Base-by-base conservation (phyloP, 805 yeast genomes). In the Saccharomycopsis lassenensis region DNA sequence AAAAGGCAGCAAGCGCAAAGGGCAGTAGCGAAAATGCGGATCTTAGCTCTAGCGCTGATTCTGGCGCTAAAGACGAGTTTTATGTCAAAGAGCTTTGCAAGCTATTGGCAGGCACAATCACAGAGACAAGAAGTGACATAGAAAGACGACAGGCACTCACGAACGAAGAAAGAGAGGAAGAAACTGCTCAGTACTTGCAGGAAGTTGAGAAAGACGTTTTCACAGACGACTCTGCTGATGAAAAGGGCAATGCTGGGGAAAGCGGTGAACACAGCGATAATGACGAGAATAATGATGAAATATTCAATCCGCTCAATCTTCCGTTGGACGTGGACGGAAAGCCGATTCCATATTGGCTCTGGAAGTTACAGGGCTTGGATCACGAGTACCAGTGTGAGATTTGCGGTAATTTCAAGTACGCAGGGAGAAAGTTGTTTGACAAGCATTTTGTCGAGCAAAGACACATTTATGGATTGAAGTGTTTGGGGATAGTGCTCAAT, bases 321-420 rank as follows among this genome's bases (percentile, higher is more conserved):
- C 94, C 95, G 0, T 35, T 83, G 0, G 97, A 94, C 0, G 69
- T 82, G 14, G 96, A 87, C 56, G 96, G 96, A 0, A 69, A 67
- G 27, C 96, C 96, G 1, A 84, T 91, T 20, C 98, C 98, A 1
- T 74, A 67, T 37, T 91, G 98, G 98, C 62, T 91, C 20, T 87
- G 74, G 64, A 91, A 87, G 55, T 61, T 87, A 30, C 86, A 85
- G 49, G 98, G 98, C 0, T 62, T 87, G 7, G 81, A 81, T 38
- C 67, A 71, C 29, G 72, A 69, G 35, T 83, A 74, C 48, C 49
- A 57, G 1, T 91, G 98, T 54, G 96, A 91, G 56, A 71, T 91
- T 5, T 91, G 98, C 53, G 93, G 94, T 4, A 75, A 82, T 48
- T 54, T 58, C 22, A 59, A 62, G 5, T 89, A 78, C 56, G 69